Base-by-base conservation (phyloP, 139 green algal genomes). In the Deuterostichococcus epilithicus region DNA sequence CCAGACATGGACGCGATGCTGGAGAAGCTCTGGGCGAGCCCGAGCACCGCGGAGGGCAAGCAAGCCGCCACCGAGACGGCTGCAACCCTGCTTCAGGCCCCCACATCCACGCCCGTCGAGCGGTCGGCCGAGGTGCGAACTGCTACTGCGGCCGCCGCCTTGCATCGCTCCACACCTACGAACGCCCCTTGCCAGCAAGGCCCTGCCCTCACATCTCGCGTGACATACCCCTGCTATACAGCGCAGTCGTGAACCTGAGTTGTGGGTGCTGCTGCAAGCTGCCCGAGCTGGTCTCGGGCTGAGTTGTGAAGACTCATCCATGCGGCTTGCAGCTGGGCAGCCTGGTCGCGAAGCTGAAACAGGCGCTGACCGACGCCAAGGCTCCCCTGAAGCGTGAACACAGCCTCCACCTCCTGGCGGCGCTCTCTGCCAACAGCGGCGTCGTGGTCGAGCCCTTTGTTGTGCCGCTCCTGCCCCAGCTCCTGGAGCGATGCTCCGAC, bases 401-500 rank as follows among this genome's bases (percentile, higher is more conserved):
- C 67, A 86, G 76, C 23, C 74, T 90, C 37, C 68, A 78, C 33
- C 80, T 81, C 3, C 68, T 84, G 38, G 75, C 78, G 1, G 81
- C 81, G n/a, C 68, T 93, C n/a, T 74, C 72, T 37, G 78, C 83
- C 18, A 36, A 58, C 8, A 58, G 81, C 3, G 87, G 87, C 72
- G 10, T 22, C 0, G 28, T 80, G 1, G 83, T 82, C 22, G 92
- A 95, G 88, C 88, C 90, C 36, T 93, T 89, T 76, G 75, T 94
- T 23, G 82, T 92, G 32, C 78, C 83, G 33, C 72, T 90, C 72
- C 76, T 97, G 68, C 72, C 82, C 34, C 70, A 79, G 25, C 74
- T 93, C 60, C 76, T 97, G 76, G 81, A 90, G 32, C 75, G 81
- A n/a, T 79, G 86, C 58, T 78, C 82, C 26, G 87, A 97, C 86